Evolutionary conservation across 1,139 yeast species (phyloP), one percentile per base, ranked within the genome.

Genomic region (Yamadazyma conglobata): DNA sequence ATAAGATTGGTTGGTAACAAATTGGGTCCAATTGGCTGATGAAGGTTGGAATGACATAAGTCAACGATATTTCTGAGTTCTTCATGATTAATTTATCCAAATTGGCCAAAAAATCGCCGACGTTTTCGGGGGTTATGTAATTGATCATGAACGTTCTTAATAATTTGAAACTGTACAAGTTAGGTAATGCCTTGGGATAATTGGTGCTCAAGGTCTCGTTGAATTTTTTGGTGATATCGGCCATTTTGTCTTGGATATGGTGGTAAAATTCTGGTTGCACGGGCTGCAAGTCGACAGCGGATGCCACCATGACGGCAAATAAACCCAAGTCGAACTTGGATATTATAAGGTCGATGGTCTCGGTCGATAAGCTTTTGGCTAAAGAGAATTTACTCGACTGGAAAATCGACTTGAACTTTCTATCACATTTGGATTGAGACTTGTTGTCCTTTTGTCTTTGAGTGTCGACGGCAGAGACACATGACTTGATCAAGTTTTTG

Each of bases 71-170:
- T 50, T 88, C 97, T 0, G 96, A 84, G 3, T 95, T 78, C 52
- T 96, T 74, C 47, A 91, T 65, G 30, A 83, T 69, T 1, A 93
- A 74, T 50, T 85, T 88, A 43, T 86, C 91, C 30, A 89, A 50
- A 11, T 72, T 65, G 10, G 52, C 55, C 34, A 83, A 65, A 10
- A 66, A 47, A 5, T 79, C 51, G 38, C 68, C 64, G 10, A 65
- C 66, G 12, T 53, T 45, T 15, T 76, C 48, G 42, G 75, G 75
- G 10, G 25, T 32, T 4, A 37, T 21, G 23, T 35, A 37, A 17
- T 40, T 41, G 3, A 25, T 13, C 16, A 33, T 30, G 24, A 40
- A 42, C 4, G 17, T 15, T 8, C 34, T 36, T 20, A 42, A 38
- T 14, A 42, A 26, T 6, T 34, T 32, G 8, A 44, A 29, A 14